Evolutionary conservation across 805 yeast genomes (phyloP).

Genomic region (Ogataea ganodermae): DNA sequence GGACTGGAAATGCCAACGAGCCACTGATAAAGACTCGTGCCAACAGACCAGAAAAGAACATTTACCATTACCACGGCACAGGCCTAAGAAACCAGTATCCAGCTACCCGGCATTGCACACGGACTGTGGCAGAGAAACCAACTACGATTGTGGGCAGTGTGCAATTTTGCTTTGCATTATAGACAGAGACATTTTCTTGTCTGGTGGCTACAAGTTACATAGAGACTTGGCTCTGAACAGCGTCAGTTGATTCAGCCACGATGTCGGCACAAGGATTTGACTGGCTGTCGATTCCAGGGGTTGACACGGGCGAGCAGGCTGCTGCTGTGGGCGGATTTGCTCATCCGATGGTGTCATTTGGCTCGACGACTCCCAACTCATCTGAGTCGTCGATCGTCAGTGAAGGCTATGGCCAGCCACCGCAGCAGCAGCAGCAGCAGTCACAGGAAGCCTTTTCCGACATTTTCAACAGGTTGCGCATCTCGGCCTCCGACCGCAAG

Average conservation of each 20-base stretch:
- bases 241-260: background rate
- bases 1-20: background rate
- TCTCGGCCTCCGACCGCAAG: slow-evolving; percentile 19
- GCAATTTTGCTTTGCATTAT: background rate
- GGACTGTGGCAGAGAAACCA: background rate
- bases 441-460: slow-evolving; percentile 24
- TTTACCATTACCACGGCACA: too few relatives aligned
- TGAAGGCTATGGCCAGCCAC: slow-evolving; percentile 6
- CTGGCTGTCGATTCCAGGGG: slow-evolving; percentile 27
- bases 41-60: background rate
- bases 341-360: slow-evolving; percentile 58
- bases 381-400: slow-evolving; percentile 14
- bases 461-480: slow-evolving; percentile 24
- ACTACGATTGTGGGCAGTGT: background rate
- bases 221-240: background rate
- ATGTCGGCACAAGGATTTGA: slow-evolving; percentile 27
- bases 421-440: slow-evolving; percentile 1
- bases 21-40: background rate
- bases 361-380: slow-evolving; percentile 27
- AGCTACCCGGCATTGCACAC: background rate
- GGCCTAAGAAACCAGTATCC: background rate
- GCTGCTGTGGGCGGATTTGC: slow-evolving; percentile 16
- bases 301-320: slow-evolving; percentile 7
- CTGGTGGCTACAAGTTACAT: slow-evolving; percentile 2
- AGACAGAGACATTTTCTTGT: slow-evolving; percentile 1